A percentile compares a stretch with the other conserved stretches of the same genome.
phyloP scores from a whole-genome alignment of 495 filamentous ascomycete species.

The Talaromyces adpressus region DNA sequence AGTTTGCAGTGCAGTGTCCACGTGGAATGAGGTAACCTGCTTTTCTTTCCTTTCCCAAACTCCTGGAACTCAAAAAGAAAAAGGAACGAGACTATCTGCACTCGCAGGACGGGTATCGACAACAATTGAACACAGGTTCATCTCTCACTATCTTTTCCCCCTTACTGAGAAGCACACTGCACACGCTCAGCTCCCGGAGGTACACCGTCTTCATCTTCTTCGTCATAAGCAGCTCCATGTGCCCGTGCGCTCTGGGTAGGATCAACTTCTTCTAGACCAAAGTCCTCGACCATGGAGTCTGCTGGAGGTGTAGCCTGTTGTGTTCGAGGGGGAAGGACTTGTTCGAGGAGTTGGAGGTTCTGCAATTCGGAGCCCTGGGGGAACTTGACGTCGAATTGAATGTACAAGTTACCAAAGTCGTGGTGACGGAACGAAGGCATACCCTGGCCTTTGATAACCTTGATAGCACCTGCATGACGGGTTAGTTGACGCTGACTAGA shows the following conservation, averaged over 20 bases:
- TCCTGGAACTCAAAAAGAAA: background rate
- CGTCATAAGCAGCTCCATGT: constrained; percentile 72
- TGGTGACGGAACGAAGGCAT: constrained; percentile 98
- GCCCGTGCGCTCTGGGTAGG: constrained; percentile 57
- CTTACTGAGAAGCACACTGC: constrained; percentile 96
- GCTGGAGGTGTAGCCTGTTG: constrained; percentile 53
- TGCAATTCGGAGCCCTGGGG: constrained; percentile 52
- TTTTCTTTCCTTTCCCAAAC: background rate
- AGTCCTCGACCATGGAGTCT: constrained; percentile 89
- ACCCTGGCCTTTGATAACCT: constrained; percentile 93
- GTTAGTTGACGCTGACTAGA: constrained; percentile 14
- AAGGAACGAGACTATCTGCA: background rate
- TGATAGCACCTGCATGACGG: constrained; percentile 63
- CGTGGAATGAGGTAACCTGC: background rate
- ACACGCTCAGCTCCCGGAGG: constrained; percentile 84
- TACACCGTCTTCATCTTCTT: constrained; percentile 67
- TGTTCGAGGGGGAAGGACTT: constrained; percentile 68
- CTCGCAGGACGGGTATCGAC: background rate
- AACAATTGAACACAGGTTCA: background rate
- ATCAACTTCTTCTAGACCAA: constrained; percentile 75
- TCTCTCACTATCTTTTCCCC: background rate
- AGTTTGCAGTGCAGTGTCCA: background rate
- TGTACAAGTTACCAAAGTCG: constrained; percentile 92
- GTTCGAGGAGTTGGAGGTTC: constrained; percentile 59
- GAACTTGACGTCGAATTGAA: constrained; percentile 97